A percentile compares a stretch with the other conserved stretches of the same genome.
Conservation (phyloP, 2,329 filamentous ascomycete genomes). For the Laburnicola sp. region DNA sequence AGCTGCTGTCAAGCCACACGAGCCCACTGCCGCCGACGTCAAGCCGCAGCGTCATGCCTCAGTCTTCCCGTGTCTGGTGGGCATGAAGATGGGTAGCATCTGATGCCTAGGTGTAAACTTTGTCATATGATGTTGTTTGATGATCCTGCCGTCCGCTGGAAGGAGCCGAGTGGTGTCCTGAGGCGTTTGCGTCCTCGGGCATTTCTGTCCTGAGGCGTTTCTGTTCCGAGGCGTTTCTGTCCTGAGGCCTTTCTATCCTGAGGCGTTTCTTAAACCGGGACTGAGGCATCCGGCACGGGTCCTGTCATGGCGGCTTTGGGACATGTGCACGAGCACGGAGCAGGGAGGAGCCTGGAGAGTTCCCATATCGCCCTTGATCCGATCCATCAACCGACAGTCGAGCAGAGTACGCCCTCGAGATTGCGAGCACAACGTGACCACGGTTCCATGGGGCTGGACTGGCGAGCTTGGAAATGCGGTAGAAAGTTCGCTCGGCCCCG, state of each 20-base stretch:
- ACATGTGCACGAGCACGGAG: not conserved
- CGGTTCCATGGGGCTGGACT: not conserved
- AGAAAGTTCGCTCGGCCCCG: conserved; percentile 4
- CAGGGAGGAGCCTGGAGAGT: not conserved
- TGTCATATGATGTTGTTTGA: conserved; percentile 45
- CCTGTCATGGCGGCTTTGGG: conserved; percentile 4
- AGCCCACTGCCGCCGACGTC: conserved; percentile 2
- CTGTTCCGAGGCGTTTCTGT: too few species aligned
- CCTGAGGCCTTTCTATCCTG: conserved; percentile 19
- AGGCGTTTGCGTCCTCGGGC: not conserved
- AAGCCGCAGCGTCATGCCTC: conserved; percentile 15
- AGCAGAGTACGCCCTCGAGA: too few species aligned
- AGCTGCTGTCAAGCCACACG: conserved; percentile 13
- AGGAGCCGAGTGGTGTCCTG: conserved; percentile 1
- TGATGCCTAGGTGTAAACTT: conserved; percentile 34
- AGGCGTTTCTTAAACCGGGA: conserved; percentile 36
- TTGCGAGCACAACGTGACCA: too few species aligned
- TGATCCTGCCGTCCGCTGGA: conserved; percentile 13
- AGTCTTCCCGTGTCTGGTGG: conserved; percentile 12
- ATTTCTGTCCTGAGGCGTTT: not conserved
- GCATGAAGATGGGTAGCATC: conserved; percentile 20
- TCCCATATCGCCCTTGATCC: too few species aligned
- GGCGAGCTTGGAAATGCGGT: conserved; percentile 14
- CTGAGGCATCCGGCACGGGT: conserved; percentile 36
- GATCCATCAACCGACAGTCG: too few species aligned